These are phyloP conservation scores for Suillus ampliporus DNA, from an alignment of 768 basidiomycete genomes.

Conservation along the genomic window DNA sequence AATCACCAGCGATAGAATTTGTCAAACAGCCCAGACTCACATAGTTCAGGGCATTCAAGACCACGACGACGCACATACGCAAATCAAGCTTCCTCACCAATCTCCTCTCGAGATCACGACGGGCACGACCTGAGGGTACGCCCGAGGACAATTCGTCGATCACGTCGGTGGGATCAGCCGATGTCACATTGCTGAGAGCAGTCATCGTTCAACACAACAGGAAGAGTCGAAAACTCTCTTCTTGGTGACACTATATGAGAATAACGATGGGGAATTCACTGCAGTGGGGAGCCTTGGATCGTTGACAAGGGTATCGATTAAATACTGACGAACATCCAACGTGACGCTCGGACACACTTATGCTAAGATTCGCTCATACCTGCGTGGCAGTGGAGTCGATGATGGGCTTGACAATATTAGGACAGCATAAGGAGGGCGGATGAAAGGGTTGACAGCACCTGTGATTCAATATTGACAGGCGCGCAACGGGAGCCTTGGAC, in stretches of 20 bases:
- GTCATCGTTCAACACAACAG: neutral
- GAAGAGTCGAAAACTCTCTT: neutral
- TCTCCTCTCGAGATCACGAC: neutral
- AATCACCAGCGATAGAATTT: too few relatives aligned
- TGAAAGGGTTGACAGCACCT: too few relatives aligned
- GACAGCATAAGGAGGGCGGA: neutral
- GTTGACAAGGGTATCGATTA: neutral
- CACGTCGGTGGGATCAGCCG: neutral
- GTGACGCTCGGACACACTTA: neutral
- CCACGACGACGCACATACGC: constrained; percentile 23
- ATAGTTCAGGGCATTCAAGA: constrained; percentile 30
- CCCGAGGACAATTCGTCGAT: too few relatives aligned
- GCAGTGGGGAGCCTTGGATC: neutral
- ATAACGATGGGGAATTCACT: neutral
- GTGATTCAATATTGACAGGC: too few relatives aligned
- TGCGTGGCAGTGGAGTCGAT: too few relatives aligned
- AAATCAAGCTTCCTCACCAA: constrained; percentile 15
- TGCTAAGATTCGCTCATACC: neutral
- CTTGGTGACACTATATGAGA: neutral
- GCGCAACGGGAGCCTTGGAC: neutral
- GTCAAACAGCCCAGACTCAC: constrained; percentile 13
- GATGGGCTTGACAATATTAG: too few relatives aligned
- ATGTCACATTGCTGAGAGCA: neutral
- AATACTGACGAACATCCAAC: neutral
- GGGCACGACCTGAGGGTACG: neutral